These are phyloP conservation scores for Hortiboletus campestris DNA, from an alignment of 768 basidiomycete species.

Conservation along the genomic window DNA sequence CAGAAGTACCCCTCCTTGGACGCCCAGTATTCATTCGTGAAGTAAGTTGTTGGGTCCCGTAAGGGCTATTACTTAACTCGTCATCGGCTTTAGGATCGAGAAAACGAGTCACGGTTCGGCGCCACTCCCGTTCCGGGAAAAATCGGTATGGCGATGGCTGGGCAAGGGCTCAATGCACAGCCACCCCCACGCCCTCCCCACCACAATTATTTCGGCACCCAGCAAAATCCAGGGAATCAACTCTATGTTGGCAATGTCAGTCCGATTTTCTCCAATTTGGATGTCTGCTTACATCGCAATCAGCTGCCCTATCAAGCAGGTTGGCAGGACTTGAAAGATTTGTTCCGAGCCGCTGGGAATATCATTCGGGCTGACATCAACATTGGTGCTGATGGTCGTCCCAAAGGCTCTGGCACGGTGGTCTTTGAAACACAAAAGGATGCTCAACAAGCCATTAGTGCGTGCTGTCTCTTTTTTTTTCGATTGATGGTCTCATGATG, in stretches of 20 bases:
- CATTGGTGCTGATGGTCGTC: constrained; percentile 86
- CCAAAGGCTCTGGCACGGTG: constrained; percentile 97
- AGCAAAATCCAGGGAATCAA: constrained; percentile 76
- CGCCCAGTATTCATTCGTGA: constrained; percentile 96
- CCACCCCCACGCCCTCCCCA: constrained; percentile 83
- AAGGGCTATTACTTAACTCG: not conserved
- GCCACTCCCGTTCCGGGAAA: constrained; percentile 94
- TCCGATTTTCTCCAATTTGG: not conserved
- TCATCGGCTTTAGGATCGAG: constrained; percentile 73
- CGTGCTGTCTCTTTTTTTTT: constrained; percentile 29
- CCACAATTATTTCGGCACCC: constrained; percentile 66
- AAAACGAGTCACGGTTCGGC: constrained; percentile 93
- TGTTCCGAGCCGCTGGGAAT: constrained; percentile 93
- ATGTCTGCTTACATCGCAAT: constrained; percentile 1
- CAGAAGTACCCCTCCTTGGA: constrained; percentile 87
- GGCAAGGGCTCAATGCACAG: constrained; percentile 75
- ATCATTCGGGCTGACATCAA: constrained; percentile 96
- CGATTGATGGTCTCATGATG: not conserved
- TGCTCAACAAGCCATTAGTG: constrained; percentile 89
- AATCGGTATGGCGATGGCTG: constrained; percentile 94
- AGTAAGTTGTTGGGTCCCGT: constrained; percentile 42
- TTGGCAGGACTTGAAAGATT: constrained; percentile 97
- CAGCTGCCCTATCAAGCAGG: constrained; percentile 96
- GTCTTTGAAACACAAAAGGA: constrained; percentile 91
- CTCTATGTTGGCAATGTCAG: constrained; percentile 90